Base-by-base conservation (phyloP, 202 grass and related monocot species). In the Setaria viridis region DNA sequence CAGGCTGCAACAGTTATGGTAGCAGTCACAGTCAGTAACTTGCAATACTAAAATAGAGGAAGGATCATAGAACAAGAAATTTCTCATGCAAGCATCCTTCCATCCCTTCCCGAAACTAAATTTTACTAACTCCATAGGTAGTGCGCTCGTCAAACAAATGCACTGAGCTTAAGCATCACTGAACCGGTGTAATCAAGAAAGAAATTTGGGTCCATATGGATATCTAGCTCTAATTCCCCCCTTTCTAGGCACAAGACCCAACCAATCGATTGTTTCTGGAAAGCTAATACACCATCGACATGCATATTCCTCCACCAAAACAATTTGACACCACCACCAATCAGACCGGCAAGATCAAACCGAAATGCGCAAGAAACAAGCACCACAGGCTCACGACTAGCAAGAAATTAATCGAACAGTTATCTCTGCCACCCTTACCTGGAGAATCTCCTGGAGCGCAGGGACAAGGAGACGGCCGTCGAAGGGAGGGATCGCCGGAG, bases 381-480 rank as follows among this genome's bases (percentile, higher is more conserved):
- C 49, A 8, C 6, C 5, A 32, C 34, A 42, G 21, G 2, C 30
- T 34, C 4, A 12, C 13, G 2, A 51, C 46, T 19, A 25, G 25
- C 39, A n/a, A 7, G 25, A 15, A 79, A 78, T 49, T 4, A 70
- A 34, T 13, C 2, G 37, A 30, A 9, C 10, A 34, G n/a, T 37
- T 14, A 57, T 68, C 48, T 37, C 25, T 8, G 11, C 51, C 3
- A 8, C n/a, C 41, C 20, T 72, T 64, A 80, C 84, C 82, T 85
- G 72, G 14, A 43, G 71, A 49, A 45, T 9, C 20, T 70, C 32
- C 30, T 35, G 42, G 45, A 43, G 57, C 9, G 30, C 19, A n/a
- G 74, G 17, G 35, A 46, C 30, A 0, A 60, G 64, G 54, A 70
- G 51, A 17, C 57, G 41, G 39, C 39, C 45, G 53, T 8, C n/a